Evolutionary conservation across 306 rosid genomes (phyloP).

Genomic region (Lupinus albus): DNA sequence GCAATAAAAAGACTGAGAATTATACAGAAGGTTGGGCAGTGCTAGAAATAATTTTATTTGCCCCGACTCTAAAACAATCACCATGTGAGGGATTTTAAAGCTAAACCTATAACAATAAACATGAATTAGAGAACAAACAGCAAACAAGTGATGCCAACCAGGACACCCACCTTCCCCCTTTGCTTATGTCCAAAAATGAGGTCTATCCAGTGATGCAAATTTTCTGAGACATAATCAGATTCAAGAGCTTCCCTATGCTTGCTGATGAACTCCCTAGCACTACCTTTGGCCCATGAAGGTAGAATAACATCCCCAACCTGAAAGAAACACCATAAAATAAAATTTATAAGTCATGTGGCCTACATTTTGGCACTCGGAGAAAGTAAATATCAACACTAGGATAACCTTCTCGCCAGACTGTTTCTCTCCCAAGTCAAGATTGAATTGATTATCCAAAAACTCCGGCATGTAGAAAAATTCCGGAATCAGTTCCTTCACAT

Average conservation of each 20-base stretch:
- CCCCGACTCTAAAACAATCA: conserved; percentile 9
- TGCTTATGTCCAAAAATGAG: conserved; percentile 96
- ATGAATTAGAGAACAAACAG: not conserved
- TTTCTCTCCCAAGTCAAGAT: conserved; percentile 99
- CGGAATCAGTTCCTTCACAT: conserved; percentile 97
- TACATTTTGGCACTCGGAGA: conserved; percentile 21
- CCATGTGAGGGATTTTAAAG: conserved; percentile 24
- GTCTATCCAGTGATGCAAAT: conserved; percentile 98
- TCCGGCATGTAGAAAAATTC: conserved; percentile 98
- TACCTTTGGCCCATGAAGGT: conserved; percentile 98
- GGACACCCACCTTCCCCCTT: conserved; percentile 95
- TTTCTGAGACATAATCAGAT: conserved; percentile 87
- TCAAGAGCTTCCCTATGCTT: conserved; percentile 99
- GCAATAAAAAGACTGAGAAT: conserved; percentile 16
- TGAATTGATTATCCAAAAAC: conserved; percentile 80
- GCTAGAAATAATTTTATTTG: not conserved
- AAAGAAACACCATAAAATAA: conserved; percentile 38
- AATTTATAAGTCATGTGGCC: conserved; percentile 27
- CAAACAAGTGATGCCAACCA: too few relatives aligned
- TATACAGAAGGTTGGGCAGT: conserved; percentile 26
- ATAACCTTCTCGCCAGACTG: conserved; percentile 99
- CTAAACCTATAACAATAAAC: conserved; percentile 7
- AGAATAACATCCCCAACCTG: conserved; percentile 92
- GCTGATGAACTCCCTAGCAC: conserved; percentile 87
- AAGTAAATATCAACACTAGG: conserved; percentile 19